Evolutionary conservation across 1,139 yeast genomes (phyloP).

Genomic region (Candida pseudoviswanathii): DNA sequence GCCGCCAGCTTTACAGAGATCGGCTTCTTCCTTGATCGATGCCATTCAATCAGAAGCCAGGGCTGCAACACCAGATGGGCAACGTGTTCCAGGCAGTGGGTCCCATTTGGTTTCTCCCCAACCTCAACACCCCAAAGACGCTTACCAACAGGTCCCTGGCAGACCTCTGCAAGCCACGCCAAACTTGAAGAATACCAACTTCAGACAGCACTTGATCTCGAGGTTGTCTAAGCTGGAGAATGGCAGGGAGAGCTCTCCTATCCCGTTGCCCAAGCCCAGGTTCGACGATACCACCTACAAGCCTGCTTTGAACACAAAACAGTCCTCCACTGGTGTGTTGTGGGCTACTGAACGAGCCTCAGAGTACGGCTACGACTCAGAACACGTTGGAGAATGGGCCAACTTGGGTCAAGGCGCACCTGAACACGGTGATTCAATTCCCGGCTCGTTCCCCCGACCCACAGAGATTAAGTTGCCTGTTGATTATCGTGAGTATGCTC

Average conservation of each 20-base stretch:
- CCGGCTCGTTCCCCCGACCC: slow-evolving; percentile 65
- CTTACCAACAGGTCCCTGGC: slow-evolving; percentile 10
- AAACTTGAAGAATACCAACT: slow-evolving; percentile 13
- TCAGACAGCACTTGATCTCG: slow-evolving; percentile 27
- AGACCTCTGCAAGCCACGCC: slow-evolving; percentile 19
- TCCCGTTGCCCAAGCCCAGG: slow-evolving; percentile 55
- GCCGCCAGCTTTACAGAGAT: slow-evolving; percentile 44
- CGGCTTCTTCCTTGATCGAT: slow-evolving; percentile 45
- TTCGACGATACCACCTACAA: slow-evolving; percentile 49
- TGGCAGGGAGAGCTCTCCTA: slow-evolving; percentile 47
- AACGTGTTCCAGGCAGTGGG: slow-evolving; percentile 3
- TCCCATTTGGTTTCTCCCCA: slow-evolving; percentile 11
- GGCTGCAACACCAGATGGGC: slow-evolving; percentile 1
- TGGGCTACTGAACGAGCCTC: slow-evolving; percentile 71
- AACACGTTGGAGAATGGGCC: slow-evolving; percentile 57
- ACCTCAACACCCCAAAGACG: slow-evolving; percentile 15
- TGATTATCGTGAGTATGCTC: slow-evolving; percentile 60
- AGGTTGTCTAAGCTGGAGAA: slow-evolving; percentile 36
- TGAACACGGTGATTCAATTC: slow-evolving; percentile 63
- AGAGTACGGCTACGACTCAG: slow-evolving; percentile 57
- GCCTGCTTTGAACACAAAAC: slow-evolving; percentile 65
- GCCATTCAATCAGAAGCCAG: slow-evolving; percentile 22
- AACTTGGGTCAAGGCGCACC: slow-evolving; percentile 75
- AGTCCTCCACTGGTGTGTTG: slow-evolving; percentile 67
- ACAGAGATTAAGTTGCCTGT: slow-evolving; percentile 53